Conservation (phyloP, 495 filamentous ascomycete genomes). For the Penicillium dipodomyicola region DNA sequence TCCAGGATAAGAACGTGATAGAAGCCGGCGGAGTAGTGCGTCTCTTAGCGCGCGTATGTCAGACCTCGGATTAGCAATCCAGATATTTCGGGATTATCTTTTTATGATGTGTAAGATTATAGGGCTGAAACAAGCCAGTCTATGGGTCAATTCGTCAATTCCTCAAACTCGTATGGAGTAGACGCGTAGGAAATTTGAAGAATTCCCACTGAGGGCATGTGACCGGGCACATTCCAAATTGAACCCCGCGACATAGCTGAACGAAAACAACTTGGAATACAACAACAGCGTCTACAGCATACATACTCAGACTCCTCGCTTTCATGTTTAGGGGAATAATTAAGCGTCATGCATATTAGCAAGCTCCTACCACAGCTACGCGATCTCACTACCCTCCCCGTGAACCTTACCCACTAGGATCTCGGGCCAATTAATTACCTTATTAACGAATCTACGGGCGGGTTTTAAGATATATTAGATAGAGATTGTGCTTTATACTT, state of each 20-base stretch:
- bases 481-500: conserved; percentile 13
- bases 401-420: conserved; percentile 13
- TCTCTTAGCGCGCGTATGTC: conserved; percentile 1
- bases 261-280: too few species aligned
- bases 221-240: background rate
- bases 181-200: too few species aligned
- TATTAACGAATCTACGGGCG: conserved; percentile 12
- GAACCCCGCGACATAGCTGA: background rate
- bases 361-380: conserved; percentile 12
- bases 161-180: background rate
- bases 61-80: conserved; percentile 9
- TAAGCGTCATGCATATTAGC: conserved; percentile 9
- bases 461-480: conserved; percentile 12
- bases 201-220: background rate
- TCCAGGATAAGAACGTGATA: conserved; percentile 6
- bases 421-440: conserved; percentile 18
- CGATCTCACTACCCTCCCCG: conserved; percentile 11
- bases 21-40: conserved; percentile 1
- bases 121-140: background rate
- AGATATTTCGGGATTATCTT: background rate
- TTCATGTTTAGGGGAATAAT: conserved; percentile 5
- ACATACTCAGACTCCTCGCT: background rate
- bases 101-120: background rate
- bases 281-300: too few species aligned
- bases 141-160: background rate